Evolutionary conservation across 345 rosid species (phyloP), one percentile per base, ranked within the genome.

Genomic region (Eucalyptus melliodora): DNA sequence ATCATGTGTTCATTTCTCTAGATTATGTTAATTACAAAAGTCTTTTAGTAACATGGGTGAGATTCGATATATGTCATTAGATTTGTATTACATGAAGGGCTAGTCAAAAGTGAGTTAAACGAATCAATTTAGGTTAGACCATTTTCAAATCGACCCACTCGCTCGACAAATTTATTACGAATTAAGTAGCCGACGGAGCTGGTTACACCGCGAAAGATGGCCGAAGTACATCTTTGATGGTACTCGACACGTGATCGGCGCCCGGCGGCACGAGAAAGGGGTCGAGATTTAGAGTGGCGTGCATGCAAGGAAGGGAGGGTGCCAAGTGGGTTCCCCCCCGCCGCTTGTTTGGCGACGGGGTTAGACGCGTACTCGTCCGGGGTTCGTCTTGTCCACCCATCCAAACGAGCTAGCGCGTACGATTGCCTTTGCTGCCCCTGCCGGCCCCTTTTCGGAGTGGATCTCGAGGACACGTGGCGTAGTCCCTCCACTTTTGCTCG

Each of bases 81-180:
- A 51, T 0, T 7, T 51, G 0, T 2, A 6, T 51, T 7, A 17
- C 2, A 51, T 0, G 4, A 51, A 51, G 1, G 1, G 44, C 0
- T 16, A 3, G 2, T 53, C 0, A 8, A 8, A 53, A 53, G 5
- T 1, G 10, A 21, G 1, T 53, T 21, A 53, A 53, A 53, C 0
- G 26, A 53, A 21, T 53, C 2, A 53, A 53, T 21, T 53, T 1
- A 8, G 26, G 0, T 21, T 2, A 0, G 4, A 0, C 0, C 1
- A 53, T 1, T 53, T 53, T 53, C 11, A 53, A 53, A 19, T 53
- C 0, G 11, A 53, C 4, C 2, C 5, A 1, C 0, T 0, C 0
- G 4, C 2, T 21, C 26, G 11, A 53, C 59, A 53, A 0, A 53
- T 21, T 53, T 53, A 53, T 53, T 19, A 21, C 11, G 0, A 3